Evolutionary conservation across 345 rosid genomes (phyloP), one percentile per base, ranked within the genome.

Genomic region (Arabidopsis arenosa): DNA sequence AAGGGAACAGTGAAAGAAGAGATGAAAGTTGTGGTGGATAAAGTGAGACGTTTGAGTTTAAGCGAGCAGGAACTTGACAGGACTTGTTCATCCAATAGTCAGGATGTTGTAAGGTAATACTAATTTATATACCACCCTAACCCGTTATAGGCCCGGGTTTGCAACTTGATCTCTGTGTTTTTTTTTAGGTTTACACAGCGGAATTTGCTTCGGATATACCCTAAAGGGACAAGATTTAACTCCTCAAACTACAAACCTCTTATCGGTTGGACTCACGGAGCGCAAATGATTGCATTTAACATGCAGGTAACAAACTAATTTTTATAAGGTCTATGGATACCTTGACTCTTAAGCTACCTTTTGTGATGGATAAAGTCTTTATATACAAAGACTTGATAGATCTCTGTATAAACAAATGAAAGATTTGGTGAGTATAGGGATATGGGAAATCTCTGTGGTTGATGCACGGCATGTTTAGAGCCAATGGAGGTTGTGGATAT

Each of bases 211-310:
- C 83, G 99, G 78, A 80, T 95, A 60, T 95, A 95, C 56, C 99
- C 99, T 0, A 95, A 92, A 79, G 98, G 97, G 45, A 90, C 83
- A 52, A 85, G 98, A 72, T 80, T 95, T 52, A 74, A 84, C 73
- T 95, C 99, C n/a, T 88, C 99, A 21, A 95, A 95, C 78, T 95
- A 86, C 79, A 86, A 92, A 71, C 98, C 99, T 4, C 84, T 83
- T 32, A 66, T 88, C 10, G 98, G 97, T 37, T 95, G 99, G 99
- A 89, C 84, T 81, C 98, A 92, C n/a, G 98, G 99, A 26, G 98
- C 99, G 61, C 99, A 95, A 81, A 95, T 95, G 99, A 85, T 95
- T 75, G 99, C 99, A 65, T 94, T 94, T 71, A 94, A 94, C 61
- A 94, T 90, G 95, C 97, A 88, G 92, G 77, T 80, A 64, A 54